Conservation (phyloP, 441 rosid species). For the Isatis lusitanica region DNA sequence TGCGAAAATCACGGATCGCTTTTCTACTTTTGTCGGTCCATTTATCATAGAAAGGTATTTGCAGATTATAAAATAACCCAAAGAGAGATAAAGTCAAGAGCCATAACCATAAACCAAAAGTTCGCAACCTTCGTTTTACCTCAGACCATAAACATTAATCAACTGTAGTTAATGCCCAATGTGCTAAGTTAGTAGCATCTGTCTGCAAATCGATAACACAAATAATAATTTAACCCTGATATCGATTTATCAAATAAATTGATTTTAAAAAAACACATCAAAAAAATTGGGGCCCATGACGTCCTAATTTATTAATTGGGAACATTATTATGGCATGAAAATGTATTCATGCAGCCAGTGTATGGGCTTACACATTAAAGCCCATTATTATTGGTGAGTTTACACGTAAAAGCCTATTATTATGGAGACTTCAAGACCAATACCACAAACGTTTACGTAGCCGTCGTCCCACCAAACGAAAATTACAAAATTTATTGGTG, state of each 20-base stretch:
- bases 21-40: slow-evolving; percentile 29
- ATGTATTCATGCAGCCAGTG: not conserved
- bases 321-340: not conserved
- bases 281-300: not conserved
- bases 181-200: not conserved
- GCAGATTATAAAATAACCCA: not conserved
- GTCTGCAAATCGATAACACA: not conserved
- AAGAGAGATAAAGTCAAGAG: slow-evolving; percentile 4
- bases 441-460: too few species aligned
- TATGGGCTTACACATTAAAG: not conserved
- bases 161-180: not conserved
- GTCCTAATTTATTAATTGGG: not conserved
- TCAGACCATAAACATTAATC: not conserved
- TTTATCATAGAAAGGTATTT: slow-evolving; percentile 4
- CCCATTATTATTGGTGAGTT: not conserved
- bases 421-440: too few species aligned
- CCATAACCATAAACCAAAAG: not conserved
- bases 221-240: not conserved
- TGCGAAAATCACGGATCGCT: slow-evolving; percentile 31
- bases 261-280: not conserved
- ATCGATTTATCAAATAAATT: not conserved
- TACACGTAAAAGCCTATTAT: not conserved
- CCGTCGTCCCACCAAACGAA: too few species aligned
- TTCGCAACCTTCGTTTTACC: not conserved
- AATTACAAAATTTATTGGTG: too few species aligned